A percentile compares a stretch with the other conserved stretches of the same genome.
These are phyloP conservation scores for Talaromyces albobiverticillius DNA, from an alignment of 2,329 filamentous ascomycete species.

Conservation along the genomic window DNA sequence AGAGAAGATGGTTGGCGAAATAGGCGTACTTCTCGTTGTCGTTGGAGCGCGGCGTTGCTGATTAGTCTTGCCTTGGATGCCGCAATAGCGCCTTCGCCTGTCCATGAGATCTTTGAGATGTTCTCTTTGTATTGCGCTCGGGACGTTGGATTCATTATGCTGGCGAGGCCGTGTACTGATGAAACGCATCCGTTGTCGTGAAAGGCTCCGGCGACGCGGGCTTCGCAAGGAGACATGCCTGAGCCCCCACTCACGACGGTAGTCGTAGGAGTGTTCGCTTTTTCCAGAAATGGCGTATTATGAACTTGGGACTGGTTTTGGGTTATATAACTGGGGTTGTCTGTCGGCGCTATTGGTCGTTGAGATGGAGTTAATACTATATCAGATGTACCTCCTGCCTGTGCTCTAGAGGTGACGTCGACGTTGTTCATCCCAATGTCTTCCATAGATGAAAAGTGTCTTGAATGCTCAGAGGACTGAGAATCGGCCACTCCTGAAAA, in stretches of 20 bases:
- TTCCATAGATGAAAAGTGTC: no score
- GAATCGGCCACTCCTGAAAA: no score
- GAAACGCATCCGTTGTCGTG: constrained; percentile 33
- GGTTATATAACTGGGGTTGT: no score
- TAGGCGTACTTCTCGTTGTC: constrained; percentile 30
- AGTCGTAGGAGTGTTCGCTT: neutral
- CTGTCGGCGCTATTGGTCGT: no score
- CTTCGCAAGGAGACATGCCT: constrained; percentile 32
- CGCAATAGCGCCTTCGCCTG: constrained; percentile 1
- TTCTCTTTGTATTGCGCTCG: constrained; percentile 27
- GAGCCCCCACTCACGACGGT: neutral
- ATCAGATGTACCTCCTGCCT: no score
- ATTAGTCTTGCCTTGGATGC: constrained; percentile 29
- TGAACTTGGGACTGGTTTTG: neutral
- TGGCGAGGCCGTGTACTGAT: constrained; percentile 35
- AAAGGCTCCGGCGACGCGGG: constrained; percentile 34
- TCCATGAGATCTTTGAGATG: constrained; percentile 18
- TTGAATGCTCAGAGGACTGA: no score
- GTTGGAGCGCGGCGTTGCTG: constrained; percentile 35
- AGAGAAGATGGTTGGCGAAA: constrained; percentile 28
- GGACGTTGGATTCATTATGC: constrained; percentile 33
- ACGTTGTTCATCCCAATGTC: no score
- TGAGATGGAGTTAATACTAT: no score
- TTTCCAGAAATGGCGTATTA: no score
- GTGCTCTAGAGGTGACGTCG: no score